Percentiles rank a stretch among this genome's conserved stretches.
These are phyloP conservation scores for Talaromyces verruculosus DNA, from an alignment of 2,329 filamentous ascomycete genomes.

Conservation along the genomic window DNA sequence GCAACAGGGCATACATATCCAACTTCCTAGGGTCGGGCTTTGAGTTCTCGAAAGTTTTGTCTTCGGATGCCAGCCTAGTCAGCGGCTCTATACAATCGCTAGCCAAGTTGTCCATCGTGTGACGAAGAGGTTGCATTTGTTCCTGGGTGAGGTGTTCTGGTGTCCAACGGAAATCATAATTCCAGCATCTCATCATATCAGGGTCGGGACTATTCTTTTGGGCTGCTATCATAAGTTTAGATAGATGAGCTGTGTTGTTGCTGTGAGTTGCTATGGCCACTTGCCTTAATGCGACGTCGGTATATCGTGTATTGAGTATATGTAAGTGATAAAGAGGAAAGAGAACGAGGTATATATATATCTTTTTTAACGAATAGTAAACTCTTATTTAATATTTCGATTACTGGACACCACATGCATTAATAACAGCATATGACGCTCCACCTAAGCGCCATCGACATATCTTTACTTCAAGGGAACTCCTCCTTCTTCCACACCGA, in stretches of 20 bases:
- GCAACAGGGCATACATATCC: constrained; percentile 65
- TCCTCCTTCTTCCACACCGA: neutral
- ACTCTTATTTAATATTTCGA: neutral
- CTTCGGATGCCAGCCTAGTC: neutral
- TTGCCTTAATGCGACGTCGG: neutral
- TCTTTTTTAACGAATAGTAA: neutral
- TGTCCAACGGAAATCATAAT: constrained; percentile 11
- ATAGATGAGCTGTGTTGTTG: neutral
- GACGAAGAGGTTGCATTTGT: constrained; percentile 9
- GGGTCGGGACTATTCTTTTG: neutral
- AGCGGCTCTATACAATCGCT: neutral
- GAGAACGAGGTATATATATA: neutral
- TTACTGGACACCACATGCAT: neutral
- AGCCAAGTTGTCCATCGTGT: constrained; percentile 28
- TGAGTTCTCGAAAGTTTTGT: neutral
- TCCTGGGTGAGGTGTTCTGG: constrained; percentile 3
- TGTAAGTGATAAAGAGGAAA: neutral
- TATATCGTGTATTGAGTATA: neutral
- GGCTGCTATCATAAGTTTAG: neutral
- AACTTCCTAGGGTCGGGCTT: neutral
- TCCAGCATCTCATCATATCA: neutral
- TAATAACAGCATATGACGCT: neutral
- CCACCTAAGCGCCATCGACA: neutral
- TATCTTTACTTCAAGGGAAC: neutral
- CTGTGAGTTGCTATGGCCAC: neutral